phyloP scores from a whole-genome alignment of 257 asterid genomes.

The Nicotiana benthamiana region DNA sequence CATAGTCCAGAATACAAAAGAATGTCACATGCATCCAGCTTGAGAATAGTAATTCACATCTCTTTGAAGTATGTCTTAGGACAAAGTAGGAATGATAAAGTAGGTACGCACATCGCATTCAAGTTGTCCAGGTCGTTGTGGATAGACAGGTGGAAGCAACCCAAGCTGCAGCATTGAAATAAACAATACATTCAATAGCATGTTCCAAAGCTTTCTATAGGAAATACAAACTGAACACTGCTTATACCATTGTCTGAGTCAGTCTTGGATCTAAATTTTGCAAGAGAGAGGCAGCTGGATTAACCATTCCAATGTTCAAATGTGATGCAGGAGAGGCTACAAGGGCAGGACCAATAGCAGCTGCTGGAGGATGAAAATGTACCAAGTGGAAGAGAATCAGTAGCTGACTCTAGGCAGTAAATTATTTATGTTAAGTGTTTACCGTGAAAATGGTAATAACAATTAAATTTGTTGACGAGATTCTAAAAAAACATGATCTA shows the following conservation, averaged over 20 bases:
- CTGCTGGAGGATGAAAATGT: conserved; percentile 26
- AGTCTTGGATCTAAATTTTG: conserved; percentile 64
- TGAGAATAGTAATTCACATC: not conserved
- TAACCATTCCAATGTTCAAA: conserved; percentile 48
- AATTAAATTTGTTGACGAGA: too few species aligned
- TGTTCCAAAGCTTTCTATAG: not conserved
- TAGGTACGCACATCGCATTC: conserved; percentile 79
- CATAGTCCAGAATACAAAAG: not conserved
- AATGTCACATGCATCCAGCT: not conserved
- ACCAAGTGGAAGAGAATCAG: not conserved
- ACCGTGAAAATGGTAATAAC: too few species aligned
- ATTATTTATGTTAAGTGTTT: not conserved
- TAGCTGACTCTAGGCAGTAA: not conserved
- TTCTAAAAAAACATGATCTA: too few species aligned
- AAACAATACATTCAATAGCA: conserved; percentile 12
- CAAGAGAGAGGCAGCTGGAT: conserved; percentile 64
- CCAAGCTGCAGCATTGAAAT: conserved; percentile 63
- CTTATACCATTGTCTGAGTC: conserved; percentile 58
- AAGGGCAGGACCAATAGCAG: conserved; percentile 49
- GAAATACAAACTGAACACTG: not conserved
- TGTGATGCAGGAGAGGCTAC: conserved; percentile 66
- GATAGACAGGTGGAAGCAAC: conserved; percentile 48
- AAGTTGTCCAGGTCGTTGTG: conserved; percentile 88
- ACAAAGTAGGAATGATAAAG: conserved; percentile 13
- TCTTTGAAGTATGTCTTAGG: not conserved